Conservation (phyloP, 2,329 filamentous ascomycete genomes). For the Pseudonectria buxi region DNA sequence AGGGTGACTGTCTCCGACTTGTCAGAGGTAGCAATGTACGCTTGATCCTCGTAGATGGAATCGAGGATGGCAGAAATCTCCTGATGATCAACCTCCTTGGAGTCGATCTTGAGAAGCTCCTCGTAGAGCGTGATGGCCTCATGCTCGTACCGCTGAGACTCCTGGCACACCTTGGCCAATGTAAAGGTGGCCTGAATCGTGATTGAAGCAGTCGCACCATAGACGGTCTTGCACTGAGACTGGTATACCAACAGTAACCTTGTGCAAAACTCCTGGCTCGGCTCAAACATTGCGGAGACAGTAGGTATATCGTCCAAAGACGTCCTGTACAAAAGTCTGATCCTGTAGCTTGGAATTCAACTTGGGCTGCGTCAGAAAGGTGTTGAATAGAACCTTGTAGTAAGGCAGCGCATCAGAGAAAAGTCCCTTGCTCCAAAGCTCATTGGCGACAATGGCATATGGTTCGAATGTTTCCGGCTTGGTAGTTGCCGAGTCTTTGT, state of each 20-base stretch:
- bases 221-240: constrained; percentile 26
- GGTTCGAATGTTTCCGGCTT: constrained; percentile 32
- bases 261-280: constrained; percentile 25
- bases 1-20: constrained; percentile 20
- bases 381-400: constrained; percentile 29
- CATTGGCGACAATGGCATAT: constrained; percentile 28
- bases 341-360: constrained; percentile 27
- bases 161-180: constrained; percentile 30
- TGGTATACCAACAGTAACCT: constrained; percentile 28
- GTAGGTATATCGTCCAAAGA: constrained; percentile 29
- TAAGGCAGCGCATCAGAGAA: constrained; percentile 30
- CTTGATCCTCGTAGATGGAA: constrained; percentile 31
- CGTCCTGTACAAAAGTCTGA: constrained; percentile 23
- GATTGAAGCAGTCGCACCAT: constrained; percentile 27
- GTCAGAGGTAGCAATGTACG: constrained; percentile 13
- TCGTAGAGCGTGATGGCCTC: constrained; percentile 31
- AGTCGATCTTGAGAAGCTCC: constrained; percentile 27
- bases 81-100: constrained; percentile 24
- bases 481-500: constrained; percentile 28
- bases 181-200: constrained; percentile 29
- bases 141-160: constrained; percentile 28
- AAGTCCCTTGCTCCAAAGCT: constrained; percentile 30
- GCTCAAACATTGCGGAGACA: constrained; percentile 28
- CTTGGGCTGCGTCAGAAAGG: constrained; percentile 28
- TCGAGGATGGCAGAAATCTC: constrained; percentile 30